A percentile compares a stretch with the other conserved stretches of the same genome.
phyloP scores from a whole-genome alignment of 768 basidiomycete species.

The Hygrophorus russula region DNA sequence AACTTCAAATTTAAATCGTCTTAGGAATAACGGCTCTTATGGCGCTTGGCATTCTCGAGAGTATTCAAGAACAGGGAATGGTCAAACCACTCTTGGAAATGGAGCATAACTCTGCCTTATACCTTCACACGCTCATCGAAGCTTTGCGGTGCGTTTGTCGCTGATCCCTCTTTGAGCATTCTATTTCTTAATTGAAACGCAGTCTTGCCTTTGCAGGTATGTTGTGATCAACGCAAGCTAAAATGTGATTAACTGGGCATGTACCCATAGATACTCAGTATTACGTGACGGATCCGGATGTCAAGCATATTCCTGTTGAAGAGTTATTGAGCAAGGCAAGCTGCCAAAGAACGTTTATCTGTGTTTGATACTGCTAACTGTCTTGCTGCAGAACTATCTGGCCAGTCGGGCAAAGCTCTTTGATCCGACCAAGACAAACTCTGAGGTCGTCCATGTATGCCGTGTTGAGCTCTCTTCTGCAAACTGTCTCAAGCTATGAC shows the following conservation, averaged over 20 bases:
- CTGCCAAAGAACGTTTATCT: background rate
- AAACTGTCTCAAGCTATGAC: conserved; percentile 7
- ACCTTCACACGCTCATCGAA: conserved; percentile 82
- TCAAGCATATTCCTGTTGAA: conserved; percentile 65
- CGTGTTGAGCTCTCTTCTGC: conserved; percentile 3
- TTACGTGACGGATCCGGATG: conserved; percentile 87
- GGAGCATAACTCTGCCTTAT: conserved; percentile 86
- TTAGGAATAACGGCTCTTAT: conserved; percentile 83
- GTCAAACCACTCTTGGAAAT: conserved; percentile 61
- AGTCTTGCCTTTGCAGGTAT: conserved; percentile 69
- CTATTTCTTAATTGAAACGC: conserved; percentile 2
- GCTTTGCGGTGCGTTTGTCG: conserved; percentile 50
- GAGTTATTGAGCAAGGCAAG: conserved; percentile 76
- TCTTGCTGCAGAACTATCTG: conserved; percentile 60
- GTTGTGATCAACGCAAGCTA: conserved; percentile 6
- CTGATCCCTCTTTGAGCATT: background rate
- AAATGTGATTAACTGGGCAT: background rate
- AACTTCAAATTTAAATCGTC: background rate
- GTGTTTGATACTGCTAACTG: background rate
- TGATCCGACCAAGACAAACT: conserved; percentile 53
- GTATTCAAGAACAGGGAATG: conserved; percentile 64
- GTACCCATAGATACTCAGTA: conserved; percentile 61
- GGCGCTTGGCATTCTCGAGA: conserved; percentile 87
- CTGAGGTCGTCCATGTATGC: conserved; percentile 53
- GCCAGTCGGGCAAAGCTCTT: conserved; percentile 71